Evolutionary conservation across 208 protist species (phyloP).

Genomic region (Porcisia hertigi): DNA sequence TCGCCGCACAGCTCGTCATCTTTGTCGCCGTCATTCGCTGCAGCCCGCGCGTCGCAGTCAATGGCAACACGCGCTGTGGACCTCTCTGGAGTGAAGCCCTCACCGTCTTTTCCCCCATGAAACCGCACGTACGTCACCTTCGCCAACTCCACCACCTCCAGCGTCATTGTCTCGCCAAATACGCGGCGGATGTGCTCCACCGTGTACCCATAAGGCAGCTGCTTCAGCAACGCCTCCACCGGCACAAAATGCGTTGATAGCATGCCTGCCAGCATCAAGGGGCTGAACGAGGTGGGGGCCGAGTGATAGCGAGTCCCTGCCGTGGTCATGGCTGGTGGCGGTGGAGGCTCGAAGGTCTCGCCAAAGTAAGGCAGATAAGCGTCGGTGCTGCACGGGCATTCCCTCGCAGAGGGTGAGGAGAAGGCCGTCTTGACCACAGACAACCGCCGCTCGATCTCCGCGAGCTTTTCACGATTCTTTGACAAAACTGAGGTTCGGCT

Average conservation of each 20-base stretch:
- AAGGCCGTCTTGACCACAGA: conserved; percentile 11
- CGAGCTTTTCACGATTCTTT: neutral
- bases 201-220: conserved; percentile 59
- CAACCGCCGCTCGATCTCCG: conserved; percentile 20
- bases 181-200: conserved; percentile 38
- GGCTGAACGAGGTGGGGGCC: conserved; percentile 35
- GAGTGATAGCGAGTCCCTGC: neutral
- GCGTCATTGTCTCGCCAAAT: conserved; percentile 36
- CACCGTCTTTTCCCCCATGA: conserved; percentile 35
- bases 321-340: neutral
- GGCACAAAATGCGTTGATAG: conserved; percentile 67
- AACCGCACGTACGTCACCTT: conserved; percentile 35
- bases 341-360: conserved; percentile 38
- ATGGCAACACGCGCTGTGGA: neutral
- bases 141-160: conserved; percentile 19
- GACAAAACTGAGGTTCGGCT: neutral
- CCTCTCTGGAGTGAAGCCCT: conserved; percentile 12
- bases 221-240: conserved; percentile 36
- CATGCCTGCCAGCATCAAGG: conserved; percentile 46
- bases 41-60: neutral
- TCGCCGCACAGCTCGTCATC: neutral
- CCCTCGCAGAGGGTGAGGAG: neutral
- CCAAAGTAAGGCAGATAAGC: conserved; percentile 14
- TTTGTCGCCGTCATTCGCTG: neutral
- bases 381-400: neutral